Conservation (phyloP, 495 filamentous ascomycete species). For the Rhypophila decipiens region DNA sequence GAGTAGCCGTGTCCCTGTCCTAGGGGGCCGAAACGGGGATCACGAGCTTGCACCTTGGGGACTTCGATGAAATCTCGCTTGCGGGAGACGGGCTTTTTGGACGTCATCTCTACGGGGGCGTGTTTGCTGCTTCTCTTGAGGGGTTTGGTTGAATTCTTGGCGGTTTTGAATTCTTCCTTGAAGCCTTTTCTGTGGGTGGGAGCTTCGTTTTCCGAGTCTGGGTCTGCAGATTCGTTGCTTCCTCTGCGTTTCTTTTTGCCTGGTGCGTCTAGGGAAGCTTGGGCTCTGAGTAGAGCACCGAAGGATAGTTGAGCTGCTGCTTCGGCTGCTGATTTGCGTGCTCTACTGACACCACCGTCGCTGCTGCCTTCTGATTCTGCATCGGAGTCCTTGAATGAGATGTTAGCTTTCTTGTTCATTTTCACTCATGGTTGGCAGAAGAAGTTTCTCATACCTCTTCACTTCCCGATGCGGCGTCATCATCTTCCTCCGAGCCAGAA, state of each 20-base stretch:
- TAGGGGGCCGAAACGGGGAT: conserved; percentile 68
- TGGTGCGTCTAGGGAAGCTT: conserved; percentile 51
- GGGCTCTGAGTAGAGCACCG: conserved; percentile 78
- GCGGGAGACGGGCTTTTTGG: conserved; percentile 75
- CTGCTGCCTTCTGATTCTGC: conserved; percentile 21
- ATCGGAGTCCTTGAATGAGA: conserved; percentile 1
- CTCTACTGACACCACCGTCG: too few relatives aligned
- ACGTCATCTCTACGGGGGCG: conserved; percentile 72
- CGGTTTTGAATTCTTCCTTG: too few relatives aligned
- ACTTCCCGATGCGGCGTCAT: conserved; percentile 20
- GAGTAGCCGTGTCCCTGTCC: conserved; percentile 11
- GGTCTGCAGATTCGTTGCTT: not conserved
- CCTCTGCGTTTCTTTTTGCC: conserved; percentile 24
- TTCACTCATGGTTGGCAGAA: not conserved
- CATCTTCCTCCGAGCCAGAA: conserved; percentile 24
- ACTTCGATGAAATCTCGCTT: conserved; percentile 61
- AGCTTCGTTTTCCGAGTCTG: not conserved
- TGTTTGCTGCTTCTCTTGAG: conserved; percentile 66
- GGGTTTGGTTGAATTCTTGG: too few relatives aligned
- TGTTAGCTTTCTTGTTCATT: not conserved
- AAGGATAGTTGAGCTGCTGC: conserved; percentile 63
- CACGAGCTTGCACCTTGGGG: conserved; percentile 53
- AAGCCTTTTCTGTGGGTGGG: too few relatives aligned
- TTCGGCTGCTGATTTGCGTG: conserved; percentile 23
- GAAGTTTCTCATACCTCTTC: conserved; percentile 12